Conservation (phyloP, 2,329 filamentous ascomycete genomes). For the Esteya vermicola region DNA sequence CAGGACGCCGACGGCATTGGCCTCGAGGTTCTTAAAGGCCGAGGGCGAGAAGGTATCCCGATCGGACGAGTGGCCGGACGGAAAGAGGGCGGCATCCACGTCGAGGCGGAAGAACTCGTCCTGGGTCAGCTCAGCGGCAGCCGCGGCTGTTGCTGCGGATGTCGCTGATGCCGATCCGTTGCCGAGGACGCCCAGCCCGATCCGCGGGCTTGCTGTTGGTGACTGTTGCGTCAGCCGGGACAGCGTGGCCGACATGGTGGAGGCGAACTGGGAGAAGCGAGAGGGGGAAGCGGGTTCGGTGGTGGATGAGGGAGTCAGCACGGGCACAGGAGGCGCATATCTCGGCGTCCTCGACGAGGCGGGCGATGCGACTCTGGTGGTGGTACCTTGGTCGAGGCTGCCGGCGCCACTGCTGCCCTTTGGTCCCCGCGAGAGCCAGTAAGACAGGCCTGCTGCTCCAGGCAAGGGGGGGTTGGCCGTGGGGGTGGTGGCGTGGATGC, state of each 20-base stretch:
- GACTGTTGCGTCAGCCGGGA: conserved; percentile 19
- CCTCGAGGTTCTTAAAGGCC: conserved; percentile 46
- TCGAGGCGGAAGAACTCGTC: conserved; percentile 43
- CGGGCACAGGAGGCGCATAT: background rate
- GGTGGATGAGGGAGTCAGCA: background rate
- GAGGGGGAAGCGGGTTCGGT: conserved; percentile 17
- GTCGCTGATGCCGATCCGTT: no score
- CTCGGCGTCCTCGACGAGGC: conserved; percentile 6
- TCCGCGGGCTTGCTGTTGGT: conserved; percentile 10
- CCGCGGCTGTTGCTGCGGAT: no score
- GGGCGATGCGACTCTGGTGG: conserved; percentile 8
- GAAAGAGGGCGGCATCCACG: conserved; percentile 39
- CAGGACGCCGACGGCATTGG: conserved; percentile 40
- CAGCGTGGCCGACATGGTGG: conserved; percentile 29
- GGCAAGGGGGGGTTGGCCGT: no score
- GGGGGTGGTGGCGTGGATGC: no score
- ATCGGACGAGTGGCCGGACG: conserved; percentile 24
- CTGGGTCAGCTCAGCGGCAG: no score
- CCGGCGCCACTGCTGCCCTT: conserved; percentile 3
- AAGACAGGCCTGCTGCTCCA: background rate
- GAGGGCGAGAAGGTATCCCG: conserved; percentile 41
- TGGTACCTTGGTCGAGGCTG: conserved; percentile 3
- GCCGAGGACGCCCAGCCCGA: no score
- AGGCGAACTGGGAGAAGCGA: conserved; percentile 31
- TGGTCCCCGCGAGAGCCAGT: conserved; percentile 5